Evolutionary conservation across 179 eudicot genomes (phyloP).

Genomic region (Spergularia azorica): DNA sequence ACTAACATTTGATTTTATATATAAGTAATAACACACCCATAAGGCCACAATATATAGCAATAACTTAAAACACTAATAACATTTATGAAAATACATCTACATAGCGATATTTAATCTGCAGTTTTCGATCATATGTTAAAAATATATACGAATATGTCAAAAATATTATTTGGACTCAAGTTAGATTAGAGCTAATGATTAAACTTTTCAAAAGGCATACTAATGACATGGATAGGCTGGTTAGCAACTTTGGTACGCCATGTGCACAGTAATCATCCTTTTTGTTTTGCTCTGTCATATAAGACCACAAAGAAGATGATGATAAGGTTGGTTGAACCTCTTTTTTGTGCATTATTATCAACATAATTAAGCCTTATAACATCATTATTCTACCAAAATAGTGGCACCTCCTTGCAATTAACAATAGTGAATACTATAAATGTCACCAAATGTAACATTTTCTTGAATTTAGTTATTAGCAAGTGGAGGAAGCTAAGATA

Average conservation of each 20-base stretch:
- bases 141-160: too few relatives aligned
- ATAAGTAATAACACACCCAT: too few relatives aligned
- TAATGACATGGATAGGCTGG: slow-evolving; percentile 19
- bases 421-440: slow-evolving; percentile 5
- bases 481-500: slow-evolving; percentile 15
- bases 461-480: slow-evolving; percentile 19
- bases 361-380: slow-evolving; percentile 21
- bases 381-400: slow-evolving; percentile 31
- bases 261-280: slow-evolving; percentile 37
- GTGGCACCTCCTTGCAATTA: slow-evolving; percentile 29
- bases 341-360: slow-evolving; percentile 8
- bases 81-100: too few relatives aligned
- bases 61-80: too few relatives aligned
- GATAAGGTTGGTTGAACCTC: slow-evolving; percentile 39
- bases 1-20: too few relatives aligned
- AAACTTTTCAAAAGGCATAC: too few relatives aligned
- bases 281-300: slow-evolving; percentile 27
- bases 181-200: too few relatives aligned
- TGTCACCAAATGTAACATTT: slow-evolving; percentile 21
- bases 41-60: too few relatives aligned
- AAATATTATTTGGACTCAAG: too few relatives aligned
- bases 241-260: slow-evolving; percentile 31
- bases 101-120: too few relatives aligned
- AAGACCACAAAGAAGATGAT: slow-evolving; percentile 14
- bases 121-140: too few relatives aligned